A percentile compares a stretch with the other conserved stretches of the same genome.
These are phyloP conservation scores for Conidiobolus incongruus DNA, from an alignment of 371 early-diverging fungal genomes.

Conservation along the genomic window DNA sequence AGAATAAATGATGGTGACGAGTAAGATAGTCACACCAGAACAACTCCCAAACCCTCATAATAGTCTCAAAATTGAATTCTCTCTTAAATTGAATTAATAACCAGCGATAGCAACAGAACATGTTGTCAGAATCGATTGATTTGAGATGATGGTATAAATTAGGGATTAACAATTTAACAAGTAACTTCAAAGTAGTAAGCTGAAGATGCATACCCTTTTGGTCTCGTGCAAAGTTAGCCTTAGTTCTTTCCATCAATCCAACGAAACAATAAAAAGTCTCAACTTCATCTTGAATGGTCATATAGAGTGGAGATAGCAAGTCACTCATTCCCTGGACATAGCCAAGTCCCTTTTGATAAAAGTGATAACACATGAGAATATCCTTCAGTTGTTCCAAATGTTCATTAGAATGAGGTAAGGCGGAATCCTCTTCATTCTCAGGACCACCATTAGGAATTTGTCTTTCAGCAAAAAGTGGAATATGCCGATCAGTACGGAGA, in stretches of 20 bases:
- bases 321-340: conserved; percentile 97
- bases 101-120: conserved; percentile 91
- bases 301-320: conserved; percentile 65
- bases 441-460: too few species aligned
- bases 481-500: conserved; percentile 69
- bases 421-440: conserved; percentile 3
- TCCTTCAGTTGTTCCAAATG: conserved; percentile 65
- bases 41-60: conserved; percentile 70
- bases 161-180: conserved; percentile 68
- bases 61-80: conserved; percentile 72
- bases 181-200: conserved; percentile 37
- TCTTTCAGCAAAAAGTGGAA: conserved; percentile 48
- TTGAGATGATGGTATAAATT: conserved; percentile 44
- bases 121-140: conserved; percentile 46
- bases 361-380: conserved; percentile 73
- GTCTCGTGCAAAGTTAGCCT: conserved; percentile 55
- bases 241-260: conserved; percentile 68
- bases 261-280: conserved; percentile 83
- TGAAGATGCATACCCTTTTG: conserved; percentile 81
- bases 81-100: conserved; percentile 87
- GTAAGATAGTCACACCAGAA: conserved; percentile 70
- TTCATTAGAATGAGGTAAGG: conserved; percentile 22
- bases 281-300: conserved; percentile 68
- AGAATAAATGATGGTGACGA: conserved; percentile 59
- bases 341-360: conserved; percentile 21